A percentile compares a stretch with the other conserved stretches of the same genome.
Conservation (phyloP, 2,329 filamentous ascomycete species). For the Aspergillus hiratsukae region DNA sequence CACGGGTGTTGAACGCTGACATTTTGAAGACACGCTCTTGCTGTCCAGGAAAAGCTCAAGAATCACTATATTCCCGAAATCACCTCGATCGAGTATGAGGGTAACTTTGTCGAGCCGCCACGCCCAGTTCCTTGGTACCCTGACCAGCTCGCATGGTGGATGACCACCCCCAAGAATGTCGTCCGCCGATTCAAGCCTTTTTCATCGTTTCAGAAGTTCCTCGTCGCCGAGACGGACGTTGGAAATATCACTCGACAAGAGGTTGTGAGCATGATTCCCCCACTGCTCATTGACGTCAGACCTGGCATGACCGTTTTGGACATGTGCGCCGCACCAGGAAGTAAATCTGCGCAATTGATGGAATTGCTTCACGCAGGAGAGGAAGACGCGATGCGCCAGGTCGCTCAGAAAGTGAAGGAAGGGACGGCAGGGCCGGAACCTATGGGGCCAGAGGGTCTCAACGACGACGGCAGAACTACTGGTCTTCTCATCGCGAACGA, state of each 20-base stretch:
- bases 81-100: conserved; percentile 77
- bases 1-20: background rate
- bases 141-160: conserved; percentile 90
- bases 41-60: conserved; percentile 83
- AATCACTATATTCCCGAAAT: conserved; percentile 89
- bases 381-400: conserved; percentile 75
- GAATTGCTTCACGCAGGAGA: conserved; percentile 93
- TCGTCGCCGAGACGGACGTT: conserved; percentile 93
- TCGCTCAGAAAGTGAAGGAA: conserved; percentile 59
- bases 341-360: conserved; percentile 91
- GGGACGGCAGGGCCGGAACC: conserved; percentile 53
- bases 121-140: conserved; percentile 86
- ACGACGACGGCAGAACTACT: conserved; percentile 81
- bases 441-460: conserved; percentile 48
- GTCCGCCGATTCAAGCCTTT: conserved; percentile 92
- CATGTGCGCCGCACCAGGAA: conserved; percentile 93
- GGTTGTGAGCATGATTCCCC: conserved; percentile 98
- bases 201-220: conserved; percentile 91
- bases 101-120: conserved; percentile 74
- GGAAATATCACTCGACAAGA: conserved; percentile 98
- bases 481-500: conserved; percentile 94
- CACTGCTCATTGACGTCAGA: conserved; percentile 82
- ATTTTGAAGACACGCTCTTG: conserved; percentile 69
- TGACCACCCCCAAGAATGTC: conserved; percentile 96
- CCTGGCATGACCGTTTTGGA: conserved; percentile 92